Evolutionary conservation across 2,329 filamentous ascomycete species (phyloP).

Genomic region (Fusarium sp.): DNA sequence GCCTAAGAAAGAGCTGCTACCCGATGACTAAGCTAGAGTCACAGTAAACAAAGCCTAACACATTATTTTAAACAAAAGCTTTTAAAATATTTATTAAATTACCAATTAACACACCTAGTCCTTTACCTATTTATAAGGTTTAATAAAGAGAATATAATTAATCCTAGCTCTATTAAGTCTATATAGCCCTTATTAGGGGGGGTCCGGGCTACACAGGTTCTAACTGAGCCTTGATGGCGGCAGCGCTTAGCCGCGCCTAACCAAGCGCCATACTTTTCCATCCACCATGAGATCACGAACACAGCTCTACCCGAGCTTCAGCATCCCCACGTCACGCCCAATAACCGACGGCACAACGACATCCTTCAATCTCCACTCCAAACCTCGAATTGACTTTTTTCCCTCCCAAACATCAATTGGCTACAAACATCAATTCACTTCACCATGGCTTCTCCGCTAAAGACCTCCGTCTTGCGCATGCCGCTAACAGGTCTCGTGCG

Average conservation of each 20-base stretch:
- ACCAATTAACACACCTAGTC: accelerated
- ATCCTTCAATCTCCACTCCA: constrained; percentile 35
- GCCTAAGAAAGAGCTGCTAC: background rate
- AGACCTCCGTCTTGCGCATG: constrained; percentile 48
- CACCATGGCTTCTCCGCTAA: constrained; percentile 47
- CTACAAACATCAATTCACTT: background rate
- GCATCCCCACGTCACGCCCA: constrained; percentile 31
- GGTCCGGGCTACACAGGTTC: background rate
- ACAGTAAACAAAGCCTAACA: background rate
- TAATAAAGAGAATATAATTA: background rate
- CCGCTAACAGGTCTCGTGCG: constrained; percentile 39
- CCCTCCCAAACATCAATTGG: background rate
- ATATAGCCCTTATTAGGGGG: constrained; percentile 16
- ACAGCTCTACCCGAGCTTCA: constrained; percentile 34
- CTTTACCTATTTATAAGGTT: accelerated
- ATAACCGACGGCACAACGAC: constrained; percentile 27
- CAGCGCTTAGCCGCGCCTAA: constrained; percentile 40
- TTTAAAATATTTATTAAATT: background rate
- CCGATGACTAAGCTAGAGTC: constrained; percentile 8
- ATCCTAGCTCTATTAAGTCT: background rate
- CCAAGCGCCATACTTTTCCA: constrained; percentile 37
- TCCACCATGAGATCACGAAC: constrained; percentile 44
- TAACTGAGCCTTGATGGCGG: background rate
- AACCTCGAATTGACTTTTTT: constrained; percentile 7
- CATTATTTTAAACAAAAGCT: background rate